Evolutionary conservation across 345 rosid genomes (phyloP).

Genomic region (Hirschfeldia incana): DNA sequence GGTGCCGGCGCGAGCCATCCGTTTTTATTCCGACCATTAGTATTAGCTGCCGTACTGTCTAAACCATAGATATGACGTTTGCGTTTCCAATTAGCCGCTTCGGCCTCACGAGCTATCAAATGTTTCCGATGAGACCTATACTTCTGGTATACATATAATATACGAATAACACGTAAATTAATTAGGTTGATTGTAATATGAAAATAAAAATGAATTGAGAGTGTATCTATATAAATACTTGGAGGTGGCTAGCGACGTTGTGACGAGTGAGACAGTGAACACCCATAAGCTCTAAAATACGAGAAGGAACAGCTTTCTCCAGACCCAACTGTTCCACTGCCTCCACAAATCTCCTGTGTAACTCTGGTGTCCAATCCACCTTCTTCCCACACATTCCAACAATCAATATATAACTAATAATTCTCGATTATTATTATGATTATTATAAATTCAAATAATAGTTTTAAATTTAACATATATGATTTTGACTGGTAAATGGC

Average conservation of each 20-base stretch:
- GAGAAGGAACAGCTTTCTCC: constrained; percentile 98
- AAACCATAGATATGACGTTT: constrained; percentile 64
- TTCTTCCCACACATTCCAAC: constrained; percentile 45
- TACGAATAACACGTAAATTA: background rate
- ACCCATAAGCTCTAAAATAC: constrained; percentile 90
- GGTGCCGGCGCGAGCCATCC: constrained; percentile 57
- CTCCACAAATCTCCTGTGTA: constrained; percentile 89
- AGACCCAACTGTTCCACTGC: constrained; percentile 95
- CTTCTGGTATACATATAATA: constrained; percentile 46
- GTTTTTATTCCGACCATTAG: constrained; percentile 41
- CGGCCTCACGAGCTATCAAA: constrained; percentile 78
- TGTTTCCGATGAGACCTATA: constrained; percentile 89
- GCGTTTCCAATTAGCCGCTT: constrained; percentile 78
- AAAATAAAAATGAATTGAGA: background rate
- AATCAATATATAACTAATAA: background rate
- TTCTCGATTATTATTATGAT: background rate
- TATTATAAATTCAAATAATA: background rate
- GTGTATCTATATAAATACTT: constrained; percentile 45
- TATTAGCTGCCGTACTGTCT: constrained; percentile 26
- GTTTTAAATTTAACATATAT: background rate
- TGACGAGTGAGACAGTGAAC: constrained; percentile 94
- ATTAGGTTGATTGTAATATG: background rate
- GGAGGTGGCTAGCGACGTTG: constrained; percentile 96
- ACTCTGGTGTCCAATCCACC: constrained; percentile 99
- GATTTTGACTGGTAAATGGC: background rate